Base-by-base conservation (phyloP, 164 flowering plant genomes). In the Vitis amurensis region DNA sequence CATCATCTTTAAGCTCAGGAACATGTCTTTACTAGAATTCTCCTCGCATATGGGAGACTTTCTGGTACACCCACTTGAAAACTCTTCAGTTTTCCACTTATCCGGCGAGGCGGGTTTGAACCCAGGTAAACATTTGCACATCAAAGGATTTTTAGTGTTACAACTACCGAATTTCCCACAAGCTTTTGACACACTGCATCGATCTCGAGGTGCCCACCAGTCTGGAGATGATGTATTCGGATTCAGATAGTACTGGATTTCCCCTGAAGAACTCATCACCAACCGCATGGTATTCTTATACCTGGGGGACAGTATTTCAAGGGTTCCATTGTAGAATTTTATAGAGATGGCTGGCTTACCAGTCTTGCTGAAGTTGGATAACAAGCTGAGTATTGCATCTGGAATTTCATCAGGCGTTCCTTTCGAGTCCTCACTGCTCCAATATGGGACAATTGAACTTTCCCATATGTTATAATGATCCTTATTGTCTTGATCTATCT, bases 91-190 rank as follows among this genome's bases (percentile, higher is more conserved):
- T 3, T 50, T 29, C 77, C 73, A 71, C 4, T 19, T 27, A 3
- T 58, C 62, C 11, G 14, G 70, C 4, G 53, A 57, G 1, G 1
- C 44, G 0, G 73, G 76, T 27, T 50, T 27, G 14, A 75, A 81
- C 13, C 77, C 79, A 0, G 71, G 69, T 12, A 73, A 64, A 47
- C 84, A 78, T 8, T 55, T 48, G 74, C 83, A 80, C 8, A 2
- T 3, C 4, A 9, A 1, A 17, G 1, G 2, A 0, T 48, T 55
- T n/a, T 64, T 63, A 14, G 3, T 59, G 23, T 71, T 61, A 58
- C 84, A 81, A 48, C 52, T 55, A 4, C 64, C 65, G 48, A 60
- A 70, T 0, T 53, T 60, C 9, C 79, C 81, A 71, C 81, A 81
- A 4, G 44, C n/a, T 17, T 68, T 31, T n/a, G 23, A 31, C 8